Evolutionary conservation across 306 rosid species (phyloP).

Genomic region (Casuarina equisetifolia): DNA sequence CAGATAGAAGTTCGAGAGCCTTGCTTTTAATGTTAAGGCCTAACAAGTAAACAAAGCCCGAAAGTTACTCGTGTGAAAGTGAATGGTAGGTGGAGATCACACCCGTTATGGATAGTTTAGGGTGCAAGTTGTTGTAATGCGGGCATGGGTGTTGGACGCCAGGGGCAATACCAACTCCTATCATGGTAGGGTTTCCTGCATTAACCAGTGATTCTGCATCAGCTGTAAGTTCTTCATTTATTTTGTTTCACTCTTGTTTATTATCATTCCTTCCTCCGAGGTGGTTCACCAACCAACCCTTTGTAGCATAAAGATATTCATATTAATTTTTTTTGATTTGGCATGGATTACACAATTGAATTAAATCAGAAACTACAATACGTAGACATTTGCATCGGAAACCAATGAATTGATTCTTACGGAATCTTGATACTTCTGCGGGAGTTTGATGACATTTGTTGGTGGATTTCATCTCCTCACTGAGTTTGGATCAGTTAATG

Average conservation of each 20-base stretch:
- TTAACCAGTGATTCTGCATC: conserved; percentile 86
- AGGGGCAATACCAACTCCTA: conserved; percentile 38
- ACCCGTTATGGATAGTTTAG: too few species aligned
- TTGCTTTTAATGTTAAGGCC: too few species aligned
- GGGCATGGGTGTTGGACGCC: too few species aligned
- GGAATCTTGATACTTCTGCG: not conserved
- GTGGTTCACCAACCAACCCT: not conserved
- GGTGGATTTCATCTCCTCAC: not conserved
- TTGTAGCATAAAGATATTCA: not conserved
- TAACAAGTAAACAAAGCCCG: too few species aligned
- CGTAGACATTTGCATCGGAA: not conserved
- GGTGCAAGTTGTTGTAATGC: too few species aligned
- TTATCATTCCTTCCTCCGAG: not conserved
- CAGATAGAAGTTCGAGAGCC: too few species aligned
- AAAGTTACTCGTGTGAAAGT: too few species aligned
- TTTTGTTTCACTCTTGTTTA: conserved; percentile 9
- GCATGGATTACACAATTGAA: not conserved
- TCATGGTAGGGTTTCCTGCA: conserved; percentile 77
- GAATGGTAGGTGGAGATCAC: too few species aligned
- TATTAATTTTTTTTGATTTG: conserved; percentile 14
- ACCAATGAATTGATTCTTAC: not conserved
- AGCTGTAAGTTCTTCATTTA: conserved; percentile 53
- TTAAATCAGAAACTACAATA: not conserved
- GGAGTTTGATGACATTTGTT: not conserved
- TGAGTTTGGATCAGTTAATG: not conserved